Base-by-base conservation (phyloP, 805 yeast genomes). In the Ogataea zsoltii region DNA sequence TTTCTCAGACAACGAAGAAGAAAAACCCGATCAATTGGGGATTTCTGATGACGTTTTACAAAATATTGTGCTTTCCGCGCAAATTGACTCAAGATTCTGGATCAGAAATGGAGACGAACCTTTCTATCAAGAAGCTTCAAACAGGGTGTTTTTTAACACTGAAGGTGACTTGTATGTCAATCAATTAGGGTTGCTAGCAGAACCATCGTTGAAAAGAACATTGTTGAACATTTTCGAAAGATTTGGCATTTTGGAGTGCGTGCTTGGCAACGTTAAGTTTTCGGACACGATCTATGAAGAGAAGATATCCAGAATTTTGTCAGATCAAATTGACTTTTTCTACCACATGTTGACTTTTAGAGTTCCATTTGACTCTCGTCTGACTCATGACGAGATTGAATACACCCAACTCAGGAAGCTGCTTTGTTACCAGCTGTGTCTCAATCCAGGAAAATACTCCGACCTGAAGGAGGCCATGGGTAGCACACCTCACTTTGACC, bases 81-180 rank as follows among this genome's bases (percentile, higher is more conserved):
- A 85, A 56, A 77, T 83, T 2, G 75, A 74, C 28, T 67, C 77
- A 1, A 86, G 86, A 1, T 79, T 77, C 49, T 85, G 94, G 94
- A 76, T 85, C 2, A 75, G 92, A 65, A 85, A 85, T 56, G 94
- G 94, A 16, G 57, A 69, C 42, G 71, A 52, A 14, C 62, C 58
- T 1, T n/a, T 44, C 10, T 41, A 54, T 26, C 65, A 65, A 34
- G 56, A 47, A 6, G 42, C 39, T 9, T 55, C 53, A 14, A 50
- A 55, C 38, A 47, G 54, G 17, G 38, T 45, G 1, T 41, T 45
- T 15, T 64, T 56, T 39, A 54, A 63, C 23, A 40, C 49, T 3
- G 64, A 65, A 40, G 71, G 77, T 38, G 79, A 75, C 45, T 45
- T 79, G 9, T 77, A 72, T 50, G 51, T 78, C 34, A 67, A 66